Evolutionary conservation across 208 protist species (phyloP).

Genomic region (Leishmania amazonensis): DNA sequence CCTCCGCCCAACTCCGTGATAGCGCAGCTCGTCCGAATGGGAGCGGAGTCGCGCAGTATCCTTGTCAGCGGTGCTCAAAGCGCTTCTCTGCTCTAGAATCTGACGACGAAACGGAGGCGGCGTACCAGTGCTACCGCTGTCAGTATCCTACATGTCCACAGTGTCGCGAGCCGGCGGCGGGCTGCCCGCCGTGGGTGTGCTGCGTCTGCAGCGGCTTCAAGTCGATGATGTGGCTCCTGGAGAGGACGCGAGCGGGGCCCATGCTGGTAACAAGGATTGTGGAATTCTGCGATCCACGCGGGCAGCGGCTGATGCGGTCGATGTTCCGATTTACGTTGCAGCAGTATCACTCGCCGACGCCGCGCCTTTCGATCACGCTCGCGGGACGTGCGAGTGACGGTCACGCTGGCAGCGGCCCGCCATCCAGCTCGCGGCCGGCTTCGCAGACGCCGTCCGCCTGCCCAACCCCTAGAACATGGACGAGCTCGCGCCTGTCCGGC

Average conservation of each 20-base stretch:
- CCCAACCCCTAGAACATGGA: constrained; percentile 8
- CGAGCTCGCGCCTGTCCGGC: constrained; percentile 9
- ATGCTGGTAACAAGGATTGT: constrained; percentile 59
- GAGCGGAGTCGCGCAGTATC: constrained; percentile 16
- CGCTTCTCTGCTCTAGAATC: constrained; percentile 31
- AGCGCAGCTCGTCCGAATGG: not conserved
- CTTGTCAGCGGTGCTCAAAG: constrained; percentile 67
- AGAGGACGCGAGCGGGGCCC: constrained; percentile 49
- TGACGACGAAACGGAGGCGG: not conserved
- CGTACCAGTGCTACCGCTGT: constrained; percentile 54
- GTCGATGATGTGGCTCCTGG: constrained; percentile 73
- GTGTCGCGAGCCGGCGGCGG: constrained; percentile 44
- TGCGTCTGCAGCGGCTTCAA: constrained; percentile 48
- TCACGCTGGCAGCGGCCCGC: constrained; percentile 11
- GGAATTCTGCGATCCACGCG: constrained; percentile 70
- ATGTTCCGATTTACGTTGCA: constrained; percentile 61
- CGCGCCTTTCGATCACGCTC: constrained; percentile 14
- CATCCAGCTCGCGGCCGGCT: constrained; percentile 2
- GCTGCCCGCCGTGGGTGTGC: constrained; percentile 51
- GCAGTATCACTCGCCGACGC: constrained; percentile 30
- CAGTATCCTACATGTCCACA: constrained; percentile 55
- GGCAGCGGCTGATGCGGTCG: constrained; percentile 60
- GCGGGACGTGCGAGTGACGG: constrained; percentile 8
- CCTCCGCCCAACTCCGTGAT: constrained; percentile 2
- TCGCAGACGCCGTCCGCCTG: constrained; percentile 21